Base-by-base conservation (phyloP, 768 basidiomycete genomes). In the Mycena rosella region DNA sequence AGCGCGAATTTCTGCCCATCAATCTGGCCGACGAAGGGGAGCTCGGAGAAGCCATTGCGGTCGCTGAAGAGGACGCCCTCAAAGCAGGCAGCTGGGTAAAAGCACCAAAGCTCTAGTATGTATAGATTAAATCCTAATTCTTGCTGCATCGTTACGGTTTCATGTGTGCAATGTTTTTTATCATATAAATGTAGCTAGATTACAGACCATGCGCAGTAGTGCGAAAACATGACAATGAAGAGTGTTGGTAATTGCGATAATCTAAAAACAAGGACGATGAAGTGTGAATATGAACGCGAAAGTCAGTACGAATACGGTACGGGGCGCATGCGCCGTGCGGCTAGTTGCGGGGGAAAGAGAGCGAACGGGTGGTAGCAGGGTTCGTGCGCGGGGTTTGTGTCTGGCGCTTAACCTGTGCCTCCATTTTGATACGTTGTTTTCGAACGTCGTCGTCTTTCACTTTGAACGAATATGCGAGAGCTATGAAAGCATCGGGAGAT, bases 391-490 rank as follows among this genome's bases (percentile, higher is more conserved):
- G 81, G 6, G 67, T 70, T 68, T 85, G 85, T 9, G 82, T 83
- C 73, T 90, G 89, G 44, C 87, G 83, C 73, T 91, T 92, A 34
- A 89, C 82, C 67, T 90, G 89, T n/a, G 87, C 87, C 71, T 92
- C 90, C 82, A 94, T 87, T 74, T 94, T 94, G 34, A 85, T 74
- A 4, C 93, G 87, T 71, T 91, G 91, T 73, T 93, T 94, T 29
- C 88, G 86, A 18, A 95, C 68, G 64, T 94, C 92, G 63, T 94
- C 93, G 70, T 94, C 93, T 74, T 91, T 94, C 65, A 94, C 77
- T 75, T 91, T 93, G 68, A 91, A 80, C 3, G 86, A 83, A n/a
- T 86, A 79, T 0, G 87, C 86, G 10, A 90, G 83, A n/a, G 86
- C 78, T 34, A 94, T 77, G 67, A 94, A 84, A 1, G 85, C 83